Conservation (phyloP, 805 yeast species). For the Lipomyces sp. region DNA sequence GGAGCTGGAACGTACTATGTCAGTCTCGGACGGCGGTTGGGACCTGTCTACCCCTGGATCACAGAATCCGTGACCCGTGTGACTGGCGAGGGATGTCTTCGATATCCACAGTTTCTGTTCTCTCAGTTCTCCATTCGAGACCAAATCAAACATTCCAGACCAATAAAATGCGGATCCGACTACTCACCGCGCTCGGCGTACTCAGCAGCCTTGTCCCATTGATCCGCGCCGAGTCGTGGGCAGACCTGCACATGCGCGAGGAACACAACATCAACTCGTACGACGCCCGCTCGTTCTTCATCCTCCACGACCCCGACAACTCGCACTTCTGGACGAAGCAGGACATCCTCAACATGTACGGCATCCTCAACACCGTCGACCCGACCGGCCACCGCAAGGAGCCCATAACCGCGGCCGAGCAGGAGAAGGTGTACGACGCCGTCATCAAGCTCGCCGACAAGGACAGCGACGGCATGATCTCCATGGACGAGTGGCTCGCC, state of each 20-base stretch:
- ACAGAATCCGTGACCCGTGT: no score
- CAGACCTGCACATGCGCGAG: slow-evolving; percentile 83
- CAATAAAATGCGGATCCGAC: no score
- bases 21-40: no score
- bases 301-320: slow-evolving; percentile 62
- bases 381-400: slow-evolving; percentile 38
- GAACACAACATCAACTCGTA: slow-evolving; percentile 78
- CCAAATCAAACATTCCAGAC: no score
- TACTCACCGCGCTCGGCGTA: no score
- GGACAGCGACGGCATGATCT: slow-evolving; percentile 61
- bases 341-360: slow-evolving; percentile 80
- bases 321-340: slow-evolving; percentile 55
- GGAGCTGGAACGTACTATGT: no score
- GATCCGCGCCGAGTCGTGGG: slow-evolving; percentile 48
- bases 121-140: not conserved
- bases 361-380: slow-evolving; percentile 52
- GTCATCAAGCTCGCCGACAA: slow-evolving; percentile 62
- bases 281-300: slow-evolving; percentile 74
- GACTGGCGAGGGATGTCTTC: not conserved
- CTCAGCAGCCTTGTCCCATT: no score
- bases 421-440: slow-evolving; percentile 51
- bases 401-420: slow-evolving; percentile 52
- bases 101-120: not conserved
- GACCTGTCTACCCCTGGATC: no score
- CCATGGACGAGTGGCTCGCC: slow-evolving; percentile 64